Evolutionary conservation across 1,284 basidiomycete genomes (phyloP).

Genomic region (Cryptococcus neoformans): DNA sequence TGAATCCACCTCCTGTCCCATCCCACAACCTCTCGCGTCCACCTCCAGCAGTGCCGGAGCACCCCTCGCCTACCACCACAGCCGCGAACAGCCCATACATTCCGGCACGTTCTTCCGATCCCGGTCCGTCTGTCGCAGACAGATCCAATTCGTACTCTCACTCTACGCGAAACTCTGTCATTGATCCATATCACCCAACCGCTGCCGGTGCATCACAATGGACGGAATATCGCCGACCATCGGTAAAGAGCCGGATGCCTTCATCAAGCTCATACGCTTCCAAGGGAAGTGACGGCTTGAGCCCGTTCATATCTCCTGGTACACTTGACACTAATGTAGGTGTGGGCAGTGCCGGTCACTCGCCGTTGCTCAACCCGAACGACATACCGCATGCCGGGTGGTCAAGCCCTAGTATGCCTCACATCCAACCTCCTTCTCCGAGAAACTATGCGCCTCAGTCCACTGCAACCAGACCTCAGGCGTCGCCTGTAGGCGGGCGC

Average conservation of each 20-base stretch:
- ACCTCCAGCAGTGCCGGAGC: slow-evolving; percentile 4
- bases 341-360: slow-evolving; percentile 23
- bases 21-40: slow-evolving; percentile 17
- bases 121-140: neutral
- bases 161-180: neutral
- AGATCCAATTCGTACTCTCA: slow-evolving; percentile 38
- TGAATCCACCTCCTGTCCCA: slow-evolving; percentile 37
- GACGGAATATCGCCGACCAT: slow-evolving; percentile 27
- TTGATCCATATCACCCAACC: neutral
- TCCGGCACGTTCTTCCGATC: neutral
- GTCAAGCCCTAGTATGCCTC: slow-evolving; percentile 1
- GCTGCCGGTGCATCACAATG: slow-evolving; percentile 14
- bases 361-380: slow-evolving; percentile 32
- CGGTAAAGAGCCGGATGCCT: slow-evolving; percentile 19
- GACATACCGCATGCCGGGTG: slow-evolving; percentile 10
- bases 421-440: slow-evolving; percentile 3
- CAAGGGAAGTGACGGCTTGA: slow-evolving; percentile 28
- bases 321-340: neutral
- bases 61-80: neutral
- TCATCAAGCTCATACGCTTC: slow-evolving; percentile 30
- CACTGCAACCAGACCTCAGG: slow-evolving; percentile 4
- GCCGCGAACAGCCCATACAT: neutral
- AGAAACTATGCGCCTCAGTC: neutral
- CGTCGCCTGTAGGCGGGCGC: slow-evolving; percentile 15
- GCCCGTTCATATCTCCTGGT: slow-evolving; percentile 22